Percentiles rank a stretch among this genome's conserved stretches.
These are phyloP conservation scores for Epichloe scottii DNA, from an alignment of 2,329 filamentous ascomycete genomes.

Conservation along the genomic window DNA sequence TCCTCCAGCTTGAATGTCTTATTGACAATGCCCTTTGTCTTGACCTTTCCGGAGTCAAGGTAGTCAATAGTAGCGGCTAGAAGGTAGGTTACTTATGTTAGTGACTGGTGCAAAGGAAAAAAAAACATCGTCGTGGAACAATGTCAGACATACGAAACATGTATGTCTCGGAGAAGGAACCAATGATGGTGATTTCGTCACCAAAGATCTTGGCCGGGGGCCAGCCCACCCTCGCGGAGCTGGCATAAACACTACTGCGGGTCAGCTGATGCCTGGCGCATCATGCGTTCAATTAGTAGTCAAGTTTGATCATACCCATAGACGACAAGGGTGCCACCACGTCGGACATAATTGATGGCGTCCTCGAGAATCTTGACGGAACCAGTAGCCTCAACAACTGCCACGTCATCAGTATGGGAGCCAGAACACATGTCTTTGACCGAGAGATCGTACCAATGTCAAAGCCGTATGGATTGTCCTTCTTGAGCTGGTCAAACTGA, in stretches of 20 bases:
- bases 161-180: constrained; percentile 61
- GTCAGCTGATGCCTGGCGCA: constrained; percentile 2
- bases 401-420: constrained; percentile 8
- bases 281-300: neutral
- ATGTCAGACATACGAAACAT: constrained; percentile 46
- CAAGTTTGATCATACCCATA: constrained; percentile 32
- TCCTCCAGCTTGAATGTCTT: constrained; percentile 63
- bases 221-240: constrained; percentile 50
- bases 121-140: neutral
- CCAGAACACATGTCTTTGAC: neutral
- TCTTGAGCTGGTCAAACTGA: constrained; percentile 50
- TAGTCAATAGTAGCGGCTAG: constrained; percentile 34
- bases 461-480: constrained; percentile 58
- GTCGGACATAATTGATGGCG: constrained; percentile 57
- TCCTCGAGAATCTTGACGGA: constrained; percentile 57
- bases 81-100: neutral
- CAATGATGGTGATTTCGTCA: constrained; percentile 58
- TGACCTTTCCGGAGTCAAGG: constrained; percentile 47
- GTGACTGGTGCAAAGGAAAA: neutral
- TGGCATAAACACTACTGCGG: constrained; percentile 44
- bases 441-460: constrained; percentile 38
- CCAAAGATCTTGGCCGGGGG: constrained; percentile 59
- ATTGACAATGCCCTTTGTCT: constrained; percentile 57
- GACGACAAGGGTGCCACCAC: constrained; percentile 59
- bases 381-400: constrained; percentile 56